These are phyloP conservation scores for Pochonia chlamydosporia DNA, from an alignment of 2,329 filamentous ascomycete species.

Conservation along the genomic window DNA sequence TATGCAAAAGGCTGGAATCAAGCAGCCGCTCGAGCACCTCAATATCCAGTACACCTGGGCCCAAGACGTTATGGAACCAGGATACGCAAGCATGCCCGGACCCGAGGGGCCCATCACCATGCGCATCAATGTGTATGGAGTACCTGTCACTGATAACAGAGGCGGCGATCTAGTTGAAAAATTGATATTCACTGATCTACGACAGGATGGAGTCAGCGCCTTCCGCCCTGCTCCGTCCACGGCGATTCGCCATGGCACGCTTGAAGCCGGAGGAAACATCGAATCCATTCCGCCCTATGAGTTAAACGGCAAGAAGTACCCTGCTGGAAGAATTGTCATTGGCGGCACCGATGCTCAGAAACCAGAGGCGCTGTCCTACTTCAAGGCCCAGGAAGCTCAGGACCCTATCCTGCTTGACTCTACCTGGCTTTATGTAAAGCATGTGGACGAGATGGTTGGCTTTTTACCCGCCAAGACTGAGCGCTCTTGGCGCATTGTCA, in stretches of 20 bases:
- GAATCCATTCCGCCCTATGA: conserved; percentile 30
- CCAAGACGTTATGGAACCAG: conserved; percentile 33
- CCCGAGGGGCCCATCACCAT: conserved; percentile 24
- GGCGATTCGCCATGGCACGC: neutral
- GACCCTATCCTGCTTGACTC: conserved; percentile 25
- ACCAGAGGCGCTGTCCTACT: conserved; percentile 12
- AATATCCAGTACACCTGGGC: conserved; percentile 27
- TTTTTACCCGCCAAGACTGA: conserved; percentile 19
- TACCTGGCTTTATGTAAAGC: conserved; percentile 18
- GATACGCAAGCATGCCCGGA: conserved; percentile 31
- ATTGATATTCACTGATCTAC: conserved; percentile 25
- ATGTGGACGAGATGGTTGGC: conserved; percentile 21
- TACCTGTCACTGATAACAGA: conserved; percentile 15
- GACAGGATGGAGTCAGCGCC: conserved; percentile 21
- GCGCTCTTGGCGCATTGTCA: conserved; percentile 17
- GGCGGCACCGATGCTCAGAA: conserved; percentile 8
- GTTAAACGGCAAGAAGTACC: conserved; percentile 14
- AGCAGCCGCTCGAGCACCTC: conserved; percentile 16
- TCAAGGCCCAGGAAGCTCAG: conserved; percentile 27
- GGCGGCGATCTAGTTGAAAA: conserved; percentile 16
- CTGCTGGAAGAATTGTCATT: conserved; percentile 15
- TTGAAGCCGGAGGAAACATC: conserved; percentile 24
- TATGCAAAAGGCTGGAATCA: conserved; percentile 1
- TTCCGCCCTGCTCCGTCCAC: conserved; percentile 16
- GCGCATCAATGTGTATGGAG: conserved; percentile 17